Evolutionary conservation across 371 early-diverging fungal genomes (phyloP), one percentile per base, ranked within the genome.

Genomic region (Basidiobolus meristosporus): DNA sequence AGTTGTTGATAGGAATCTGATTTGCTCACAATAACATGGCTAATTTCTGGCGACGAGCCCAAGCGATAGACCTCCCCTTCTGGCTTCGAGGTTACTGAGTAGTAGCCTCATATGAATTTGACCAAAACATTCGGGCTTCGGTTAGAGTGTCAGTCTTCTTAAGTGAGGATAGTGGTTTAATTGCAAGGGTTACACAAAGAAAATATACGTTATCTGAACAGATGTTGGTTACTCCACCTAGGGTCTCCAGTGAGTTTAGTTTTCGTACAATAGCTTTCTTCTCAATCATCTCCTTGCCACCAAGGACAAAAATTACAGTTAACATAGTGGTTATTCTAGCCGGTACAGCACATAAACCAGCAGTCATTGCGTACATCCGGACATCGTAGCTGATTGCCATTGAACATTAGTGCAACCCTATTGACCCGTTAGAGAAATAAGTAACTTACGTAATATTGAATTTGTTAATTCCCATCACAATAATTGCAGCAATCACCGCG

Each of bases 321-420:
- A 43, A 62, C 12, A 90, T 70, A 32, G 90, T 88, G 4, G 90
- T 76, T 3, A 92, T 67, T 41, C 93, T 93, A 56, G 91, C 91
- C 22, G 96, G 96, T 41, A 96, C 85, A 14, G 86, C 82, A 21
- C 88, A 74, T 42, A 96, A 87, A 17, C 83, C 87, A 28, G 92
- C 65, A 31, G 80, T 71, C 31, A 84, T 73, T 4, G 78, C 77
- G 46, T 81, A 81, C 11, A 81, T 50, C 3, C 71, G 63, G 11
- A 70, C 69, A 21, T 74, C 72, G 43, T 45, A 55, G 45, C 38
- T 52, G 46, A 63, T 43, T 31, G 51, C 28, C 18, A 60, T 57
- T 26, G 26, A 5, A 9, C n/a, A n/a, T n/a, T n/a, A n/a, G n/a
- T n/a, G n/a, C n/a, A n/a, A n/a, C n/a, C 9, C 3, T 5, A 9